Evolutionary conservation across 257 asterid species (phyloP), one percentile per base, ranked within the genome.

Genomic region (Verbascum thapsus): DNA sequence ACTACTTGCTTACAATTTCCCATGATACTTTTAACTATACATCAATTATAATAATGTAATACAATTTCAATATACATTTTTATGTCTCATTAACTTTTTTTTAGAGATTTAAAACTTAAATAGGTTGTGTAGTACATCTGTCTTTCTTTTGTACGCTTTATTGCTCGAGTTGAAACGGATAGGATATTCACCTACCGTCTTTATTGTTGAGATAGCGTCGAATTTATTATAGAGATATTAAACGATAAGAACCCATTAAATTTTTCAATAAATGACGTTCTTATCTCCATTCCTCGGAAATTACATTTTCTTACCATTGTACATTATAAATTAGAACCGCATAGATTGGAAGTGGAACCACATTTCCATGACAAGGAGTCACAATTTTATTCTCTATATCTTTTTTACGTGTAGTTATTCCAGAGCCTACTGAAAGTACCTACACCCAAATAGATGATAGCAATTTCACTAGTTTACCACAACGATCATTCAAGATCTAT

Each of bases 401-500:
- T 5, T 2, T 35, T 47, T 37, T 44, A 58, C 61, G 53, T 6
- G 16, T 16, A 17, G 45, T 7, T 1, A 67, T 8, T 5, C 41
- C 4, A 6, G 70, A 53, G 35, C n/a, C 30, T 2, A 8, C 38
- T 13, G 41, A 8, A 6, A 19, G 19, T 15, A 9, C 40, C 10
- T n/a, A 53, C 47, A n/a, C 4, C 17, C 44, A 22, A 0, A 5
- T 2, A 6, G 41, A n/a, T 11, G n/a, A 3, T 0, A 37, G 7
- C 35, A 4, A 16, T 15, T 7, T 15, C 1, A 40, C 6, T 0
- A 26, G 5, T 26, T 26, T 26, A 1, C 43, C 4, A 0, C 26
- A 34, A 23, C 62, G 17, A 41, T 5, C 35, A 9, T 19, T 17
- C 62, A 20, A 37, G 56, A 62, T 7, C 64, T 62, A 6, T 40